Evolutionary conservation across 2,329 filamentous ascomycete genomes (phyloP).

Genomic region (Trichoderma sp.): DNA sequence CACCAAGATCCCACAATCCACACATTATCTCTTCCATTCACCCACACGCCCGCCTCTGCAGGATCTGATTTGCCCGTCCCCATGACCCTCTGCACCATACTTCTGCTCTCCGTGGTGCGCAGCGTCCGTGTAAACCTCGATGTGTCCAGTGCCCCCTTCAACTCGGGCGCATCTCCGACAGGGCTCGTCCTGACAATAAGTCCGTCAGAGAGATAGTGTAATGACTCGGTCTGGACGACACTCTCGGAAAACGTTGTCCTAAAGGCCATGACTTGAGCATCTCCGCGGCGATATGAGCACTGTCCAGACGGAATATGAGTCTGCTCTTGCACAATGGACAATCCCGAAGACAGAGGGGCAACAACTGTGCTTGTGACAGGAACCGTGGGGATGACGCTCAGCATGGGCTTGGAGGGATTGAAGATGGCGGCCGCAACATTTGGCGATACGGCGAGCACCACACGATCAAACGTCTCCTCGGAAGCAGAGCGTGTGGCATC

Average conservation of each 20-base stretch:
- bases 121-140: conserved; percentile 53
- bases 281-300: conserved; percentile 22
- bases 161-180: conserved; percentile 35
- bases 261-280: conserved; percentile 35
- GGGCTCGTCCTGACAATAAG: conserved; percentile 54
- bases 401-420: conserved; percentile 36
- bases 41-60: conserved; percentile 36
- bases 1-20: conserved; percentile 60
- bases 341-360: conserved; percentile 18
- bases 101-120: conserved; percentile 46
- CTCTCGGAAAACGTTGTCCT: conserved; percentile 34
- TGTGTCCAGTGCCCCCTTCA: conserved; percentile 41
- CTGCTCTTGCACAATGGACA: conserved; percentile 30
- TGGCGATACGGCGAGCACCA: conserved; percentile 54
- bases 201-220: conserved; percentile 50
- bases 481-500: conserved; percentile 1
- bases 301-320: neutral
- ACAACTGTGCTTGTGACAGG: conserved; percentile 47
- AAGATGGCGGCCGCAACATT: conserved; percentile 51
- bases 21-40: conserved; percentile 51
- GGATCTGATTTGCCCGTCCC: conserved; percentile 14
- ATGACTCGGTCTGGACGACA: conserved; percentile 45
- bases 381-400: conserved; percentile 46
- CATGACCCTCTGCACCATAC: conserved; percentile 47
- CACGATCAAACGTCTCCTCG: conserved; percentile 47